Evolutionary conservation across 2,329 filamentous ascomycete species (phyloP).

Genomic region (Whalleya microplaca): DNA sequence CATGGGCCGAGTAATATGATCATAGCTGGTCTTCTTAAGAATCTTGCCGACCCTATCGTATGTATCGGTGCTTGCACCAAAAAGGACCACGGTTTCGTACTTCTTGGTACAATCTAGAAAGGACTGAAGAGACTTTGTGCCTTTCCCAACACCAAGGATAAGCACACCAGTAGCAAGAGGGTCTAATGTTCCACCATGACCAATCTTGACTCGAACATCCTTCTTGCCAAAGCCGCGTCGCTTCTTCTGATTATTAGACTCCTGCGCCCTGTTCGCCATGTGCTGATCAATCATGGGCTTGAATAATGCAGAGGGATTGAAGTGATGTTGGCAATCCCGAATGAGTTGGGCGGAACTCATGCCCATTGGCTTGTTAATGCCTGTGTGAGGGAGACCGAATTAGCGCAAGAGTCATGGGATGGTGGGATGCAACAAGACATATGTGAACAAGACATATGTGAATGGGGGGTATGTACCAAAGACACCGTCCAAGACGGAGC

Average conservation of each 20-base stretch:
- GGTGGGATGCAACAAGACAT: neutral
- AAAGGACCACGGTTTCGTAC: constrained; percentile 87
- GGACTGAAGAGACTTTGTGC: constrained; percentile 78
- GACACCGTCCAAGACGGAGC: constrained; percentile 57
- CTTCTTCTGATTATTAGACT: constrained; percentile 62
- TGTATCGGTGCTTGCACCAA: constrained; percentile 89
- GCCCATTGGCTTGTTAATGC: constrained; percentile 88
- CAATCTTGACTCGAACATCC: constrained; percentile 81
- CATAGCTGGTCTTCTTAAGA: constrained; percentile 73
- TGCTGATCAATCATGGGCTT: constrained; percentile 74
- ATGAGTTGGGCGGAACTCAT: constrained; percentile 90
- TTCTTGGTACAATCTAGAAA: constrained; percentile 91
- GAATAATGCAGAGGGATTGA: constrained; percentile 82
- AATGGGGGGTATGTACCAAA: constrained; percentile 50
- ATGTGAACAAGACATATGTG: neutral
- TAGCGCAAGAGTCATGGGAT: neutral
- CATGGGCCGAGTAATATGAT: constrained; percentile 76
- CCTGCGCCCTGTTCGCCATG: constrained; percentile 55
- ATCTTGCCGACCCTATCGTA: constrained; percentile 89
- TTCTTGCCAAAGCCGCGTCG: constrained; percentile 62
- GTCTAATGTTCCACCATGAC: constrained; percentile 94
- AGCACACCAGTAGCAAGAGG: constrained; percentile 92
- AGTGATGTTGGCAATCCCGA: constrained; percentile 81
- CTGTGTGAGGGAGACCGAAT: constrained; percentile 48
- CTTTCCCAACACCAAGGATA: constrained; percentile 83